These are phyloP conservation scores for Phytophthora cactorum DNA, from an alignment of 352 stramenopile genomes.

Conservation along the genomic window DNA sequence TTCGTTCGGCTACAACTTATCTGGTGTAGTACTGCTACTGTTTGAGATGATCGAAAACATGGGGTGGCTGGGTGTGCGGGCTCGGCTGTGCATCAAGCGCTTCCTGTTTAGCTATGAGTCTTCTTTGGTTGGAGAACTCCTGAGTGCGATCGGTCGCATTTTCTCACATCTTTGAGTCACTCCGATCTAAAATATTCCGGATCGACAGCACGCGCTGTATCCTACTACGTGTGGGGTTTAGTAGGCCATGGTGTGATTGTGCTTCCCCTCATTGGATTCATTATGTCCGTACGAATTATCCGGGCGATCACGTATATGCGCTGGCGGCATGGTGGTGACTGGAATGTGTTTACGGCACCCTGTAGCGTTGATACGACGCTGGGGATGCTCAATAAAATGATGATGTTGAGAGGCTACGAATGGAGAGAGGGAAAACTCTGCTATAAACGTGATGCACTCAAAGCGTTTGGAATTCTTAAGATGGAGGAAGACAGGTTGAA, in stretches of 20 bases:
- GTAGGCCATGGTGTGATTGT: conserved; percentile 26
- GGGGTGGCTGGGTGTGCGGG: conserved; percentile 8
- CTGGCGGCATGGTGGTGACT: conserved; percentile 6
- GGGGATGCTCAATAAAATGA: background rate
- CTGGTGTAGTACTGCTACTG: conserved; percentile 15
- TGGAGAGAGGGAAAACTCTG: background rate
- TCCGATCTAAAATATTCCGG: conserved; percentile 13
- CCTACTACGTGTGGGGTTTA: conserved; percentile 33
- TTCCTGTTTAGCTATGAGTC: conserved; percentile 39
- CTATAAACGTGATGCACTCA: background rate
- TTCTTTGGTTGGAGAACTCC: conserved; percentile 28
- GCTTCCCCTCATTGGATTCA: conserved; percentile 21
- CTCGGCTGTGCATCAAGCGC: conserved; percentile 17
- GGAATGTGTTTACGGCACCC: background rate
- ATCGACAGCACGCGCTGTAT: conserved; percentile 14
- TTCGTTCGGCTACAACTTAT: conserved; percentile 38
- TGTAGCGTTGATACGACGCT: background rate
- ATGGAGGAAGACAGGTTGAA: background rate
- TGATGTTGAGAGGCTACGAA: background rate
- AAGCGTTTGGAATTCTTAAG: background rate
- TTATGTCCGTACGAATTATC: conserved; percentile 14
- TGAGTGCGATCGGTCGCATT: conserved; percentile 15
- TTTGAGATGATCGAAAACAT: conserved; percentile 28
- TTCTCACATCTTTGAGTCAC: conserved; percentile 11
- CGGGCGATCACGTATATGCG: conserved; percentile 12